Percentiles rank a stretch among this genome's conserved stretches.
Conservation (phyloP, 2,329 filamentous ascomycete species). For the Chaetomiaceae sp. region DNA sequence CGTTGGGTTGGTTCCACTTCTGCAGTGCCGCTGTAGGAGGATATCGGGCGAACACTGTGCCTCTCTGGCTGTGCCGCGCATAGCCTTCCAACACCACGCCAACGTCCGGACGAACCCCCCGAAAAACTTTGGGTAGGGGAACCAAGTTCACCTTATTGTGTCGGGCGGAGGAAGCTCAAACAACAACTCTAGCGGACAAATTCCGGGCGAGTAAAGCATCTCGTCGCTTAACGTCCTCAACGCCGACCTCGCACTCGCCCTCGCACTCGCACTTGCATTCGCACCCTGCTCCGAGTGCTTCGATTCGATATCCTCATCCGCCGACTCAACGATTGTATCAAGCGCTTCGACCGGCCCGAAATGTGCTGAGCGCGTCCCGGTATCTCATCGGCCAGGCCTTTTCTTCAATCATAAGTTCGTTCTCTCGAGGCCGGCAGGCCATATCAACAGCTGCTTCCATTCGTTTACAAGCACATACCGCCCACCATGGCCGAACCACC, state of each 20-base stretch:
- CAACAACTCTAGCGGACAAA: not conserved
- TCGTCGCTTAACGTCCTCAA: not conserved
- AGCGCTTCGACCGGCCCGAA: not conserved
- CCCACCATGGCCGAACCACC: conserved; percentile 6
- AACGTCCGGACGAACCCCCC: not conserved
- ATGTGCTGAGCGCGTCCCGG: not conserved
- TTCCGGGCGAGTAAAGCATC: not conserved
- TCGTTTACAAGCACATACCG: not conserved
- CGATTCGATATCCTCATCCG: not conserved
- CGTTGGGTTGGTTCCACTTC: not conserved
- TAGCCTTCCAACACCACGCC: not conserved
- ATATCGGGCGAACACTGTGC: not conserved
- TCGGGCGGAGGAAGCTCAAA: not conserved
- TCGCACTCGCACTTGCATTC: too few species aligned
- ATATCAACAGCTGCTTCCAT: not conserved
- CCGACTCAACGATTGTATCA: not conserved
- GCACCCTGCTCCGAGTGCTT: too few species aligned
- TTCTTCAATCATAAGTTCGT: not conserved
- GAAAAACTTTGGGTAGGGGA: not conserved
- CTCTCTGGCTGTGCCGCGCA: conserved; percentile 6
- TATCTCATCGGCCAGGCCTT: not conserved
- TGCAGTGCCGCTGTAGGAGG: conserved; percentile 9
- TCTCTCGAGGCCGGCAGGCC: not conserved
- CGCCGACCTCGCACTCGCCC: not conserved
- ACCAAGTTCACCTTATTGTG: not conserved